Conservation (phyloP, 495 filamentous ascomycete genomes). For the Tuber indicum region DNA sequence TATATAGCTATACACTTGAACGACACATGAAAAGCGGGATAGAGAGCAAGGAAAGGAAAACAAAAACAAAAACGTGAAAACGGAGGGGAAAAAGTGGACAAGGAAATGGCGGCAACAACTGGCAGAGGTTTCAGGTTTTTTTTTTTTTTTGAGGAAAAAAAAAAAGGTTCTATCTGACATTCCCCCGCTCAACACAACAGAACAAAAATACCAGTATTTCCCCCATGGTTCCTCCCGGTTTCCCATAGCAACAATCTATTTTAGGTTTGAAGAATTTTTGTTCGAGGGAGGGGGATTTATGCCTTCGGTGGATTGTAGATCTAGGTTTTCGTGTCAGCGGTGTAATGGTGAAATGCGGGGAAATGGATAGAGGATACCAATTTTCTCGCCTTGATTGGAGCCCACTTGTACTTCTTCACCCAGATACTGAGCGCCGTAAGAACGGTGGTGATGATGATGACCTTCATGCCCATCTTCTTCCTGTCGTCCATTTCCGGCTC, state of each 20-base stretch:
- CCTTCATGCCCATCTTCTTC: conserved; percentile 99
- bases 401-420: conserved; percentile 99
- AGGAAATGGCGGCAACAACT: background rate
- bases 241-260: background rate
- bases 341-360: background rate
- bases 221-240: background rate
- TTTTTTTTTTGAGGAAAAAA: background rate
- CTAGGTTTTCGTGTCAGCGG: conserved; percentile 16
- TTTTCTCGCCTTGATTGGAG: conserved; percentile 89
- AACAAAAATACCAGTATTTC: background rate
- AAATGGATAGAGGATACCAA: conserved; percentile 43
- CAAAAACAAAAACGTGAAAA: background rate
- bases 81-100: background rate
- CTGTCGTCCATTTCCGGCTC: conserved; percentile 98
- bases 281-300: conserved; percentile 4
- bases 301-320: conserved; percentile 40
- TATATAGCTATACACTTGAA: background rate
- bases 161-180: background rate
- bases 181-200: background rate
- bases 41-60: background rate
- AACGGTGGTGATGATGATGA: conserved; percentile 66
- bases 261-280: background rate
- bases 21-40: background rate
- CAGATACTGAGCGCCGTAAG: conserved; percentile 84
- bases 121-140: background rate